A percentile compares a stretch with the other conserved stretches of the same genome.
Conservation (phyloP, 2,329 filamentous ascomycete species). For the Chalaropsis ovoidea region DNA sequence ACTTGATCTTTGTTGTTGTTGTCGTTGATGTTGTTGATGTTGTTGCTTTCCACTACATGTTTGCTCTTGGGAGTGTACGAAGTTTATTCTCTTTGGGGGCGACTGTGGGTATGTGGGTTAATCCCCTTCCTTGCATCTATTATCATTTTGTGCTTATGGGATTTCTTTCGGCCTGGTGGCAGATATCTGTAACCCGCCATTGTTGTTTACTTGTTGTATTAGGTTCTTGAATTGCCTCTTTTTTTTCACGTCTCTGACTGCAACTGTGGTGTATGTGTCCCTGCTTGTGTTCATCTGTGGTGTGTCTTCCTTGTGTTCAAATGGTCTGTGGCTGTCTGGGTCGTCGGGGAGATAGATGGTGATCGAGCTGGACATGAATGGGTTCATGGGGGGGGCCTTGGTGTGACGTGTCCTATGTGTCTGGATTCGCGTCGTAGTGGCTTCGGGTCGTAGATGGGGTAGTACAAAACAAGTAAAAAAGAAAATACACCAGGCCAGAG, state of each 20-base stretch:
- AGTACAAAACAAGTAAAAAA: conserved; percentile 2
- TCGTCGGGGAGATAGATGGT: no score
- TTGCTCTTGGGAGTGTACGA: not conserved
- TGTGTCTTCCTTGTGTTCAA: no score
- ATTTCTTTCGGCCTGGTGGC: conserved; percentile 3
- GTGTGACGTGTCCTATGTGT: no score
- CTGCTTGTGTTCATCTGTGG: not conserved
- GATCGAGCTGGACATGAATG: no score
- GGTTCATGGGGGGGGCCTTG: no score
- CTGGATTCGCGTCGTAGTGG: no score
- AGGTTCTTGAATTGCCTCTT: not conserved
- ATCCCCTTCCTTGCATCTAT: conserved; percentile 13
- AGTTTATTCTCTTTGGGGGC: not conserved
- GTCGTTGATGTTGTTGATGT: conserved; percentile 1
- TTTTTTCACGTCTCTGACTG: not conserved
- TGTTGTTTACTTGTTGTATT: conserved; percentile 11
- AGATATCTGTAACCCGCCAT: conserved; percentile 3
- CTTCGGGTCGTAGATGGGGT: not conserved
- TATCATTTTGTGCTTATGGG: conserved; percentile 18
- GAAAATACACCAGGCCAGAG: no score
- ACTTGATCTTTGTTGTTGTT: not conserved
- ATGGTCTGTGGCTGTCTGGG: no score
- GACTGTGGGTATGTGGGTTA: not conserved
- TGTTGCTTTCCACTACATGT: not conserved
- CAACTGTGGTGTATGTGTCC: not conserved